These are phyloP conservation scores for Aristolochia contorta DNA, from an alignment of 164 flowering plant genomes.

Conservation along the genomic window DNA sequence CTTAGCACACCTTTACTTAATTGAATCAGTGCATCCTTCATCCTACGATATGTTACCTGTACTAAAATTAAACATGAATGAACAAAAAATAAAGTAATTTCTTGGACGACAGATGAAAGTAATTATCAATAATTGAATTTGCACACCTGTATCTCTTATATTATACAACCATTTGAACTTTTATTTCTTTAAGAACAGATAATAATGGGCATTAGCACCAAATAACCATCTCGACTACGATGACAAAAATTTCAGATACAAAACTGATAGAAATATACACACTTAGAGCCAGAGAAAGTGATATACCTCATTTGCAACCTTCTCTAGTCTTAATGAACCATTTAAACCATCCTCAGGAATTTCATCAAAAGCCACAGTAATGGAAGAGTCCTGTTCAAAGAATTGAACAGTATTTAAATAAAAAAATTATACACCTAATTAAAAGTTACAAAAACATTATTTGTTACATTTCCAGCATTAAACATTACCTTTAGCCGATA, in stretches of 20 bases:
- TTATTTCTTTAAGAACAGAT: neutral
- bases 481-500: conserved; percentile 78
- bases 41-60: conserved; percentile 85
- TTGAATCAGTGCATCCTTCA: conserved; percentile 89
- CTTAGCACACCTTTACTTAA: conserved; percentile 81
- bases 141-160: too few relatives aligned
- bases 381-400: conserved; percentile 68
- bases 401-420: conserved; percentile 1
- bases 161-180: too few relatives aligned
- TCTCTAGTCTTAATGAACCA: conserved; percentile 82
- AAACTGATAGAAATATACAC: too few relatives aligned
- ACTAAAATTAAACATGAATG: too few relatives aligned
- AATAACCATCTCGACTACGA: too few relatives aligned
- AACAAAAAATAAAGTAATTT: too few relatives aligned
- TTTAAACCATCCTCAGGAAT: conserved; percentile 93
- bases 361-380: conserved; percentile 93
- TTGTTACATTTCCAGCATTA: too few relatives aligned
- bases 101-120: too few relatives aligned
- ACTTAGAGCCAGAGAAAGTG: neutral
- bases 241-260: too few relatives aligned
- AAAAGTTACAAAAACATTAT: too few relatives aligned
- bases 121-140: too few relatives aligned
- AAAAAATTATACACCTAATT: too few relatives aligned
- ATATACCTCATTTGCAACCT: conserved; percentile 90
- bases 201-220: neutral